Percentiles rank a stretch among this genome's conserved stretches.
Evolutionary conservation across 1,139 yeast species (phyloP).

Genomic region (Taiozyma sp.): DNA sequence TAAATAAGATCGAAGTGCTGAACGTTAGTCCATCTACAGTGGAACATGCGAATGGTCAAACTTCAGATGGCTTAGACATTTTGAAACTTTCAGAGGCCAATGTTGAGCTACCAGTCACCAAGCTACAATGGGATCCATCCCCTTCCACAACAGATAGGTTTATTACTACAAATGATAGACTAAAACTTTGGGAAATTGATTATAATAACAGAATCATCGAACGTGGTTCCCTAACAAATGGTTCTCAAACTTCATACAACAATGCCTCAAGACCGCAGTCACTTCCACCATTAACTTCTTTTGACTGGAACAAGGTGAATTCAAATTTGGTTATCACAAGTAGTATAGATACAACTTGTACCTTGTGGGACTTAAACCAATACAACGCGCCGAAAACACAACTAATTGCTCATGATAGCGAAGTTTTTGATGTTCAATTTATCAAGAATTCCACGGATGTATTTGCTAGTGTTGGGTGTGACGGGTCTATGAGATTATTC

Average conservation of each 20-base stretch:
- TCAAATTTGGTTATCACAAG: slow-evolving; percentile 73
- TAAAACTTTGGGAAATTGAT: slow-evolving; percentile 57
- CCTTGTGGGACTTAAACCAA: slow-evolving; percentile 79
- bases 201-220: slow-evolving; percentile 31
- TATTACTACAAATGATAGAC: slow-evolving; percentile 67
- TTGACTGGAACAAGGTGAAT: slow-evolving; percentile 85
- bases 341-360: slow-evolving; percentile 93
- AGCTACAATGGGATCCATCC: slow-evolving; percentile 67
- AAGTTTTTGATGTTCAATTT: slow-evolving; percentile 89
- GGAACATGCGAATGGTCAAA: slow-evolving; percentile 19
- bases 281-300: slow-evolving; percentile 82
- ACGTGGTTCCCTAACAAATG: slow-evolving; percentile 34
- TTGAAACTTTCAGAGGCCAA: slow-evolving; percentile 44
- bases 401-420: slow-evolving; percentile 92
- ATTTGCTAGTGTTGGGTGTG: slow-evolving; percentile 92
- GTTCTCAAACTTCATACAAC: slow-evolving; percentile 28
- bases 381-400: slow-evolving; percentile 77
- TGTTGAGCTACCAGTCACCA: slow-evolving; percentile 63
- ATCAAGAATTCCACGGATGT: slow-evolving; percentile 69
- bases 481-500: slow-evolving; percentile 90
- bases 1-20: slow-evolving; percentile 40
- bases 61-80: slow-evolving; percentile 33
- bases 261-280: slow-evolving; percentile 13
- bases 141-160: slow-evolving; percentile 29
- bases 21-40: slow-evolving; percentile 15